Evolutionary conservation across 2,329 filamentous ascomycete genomes (phyloP), one percentile per base, ranked within the genome.

Genomic region (Furcasterigmium sp.): DNA sequence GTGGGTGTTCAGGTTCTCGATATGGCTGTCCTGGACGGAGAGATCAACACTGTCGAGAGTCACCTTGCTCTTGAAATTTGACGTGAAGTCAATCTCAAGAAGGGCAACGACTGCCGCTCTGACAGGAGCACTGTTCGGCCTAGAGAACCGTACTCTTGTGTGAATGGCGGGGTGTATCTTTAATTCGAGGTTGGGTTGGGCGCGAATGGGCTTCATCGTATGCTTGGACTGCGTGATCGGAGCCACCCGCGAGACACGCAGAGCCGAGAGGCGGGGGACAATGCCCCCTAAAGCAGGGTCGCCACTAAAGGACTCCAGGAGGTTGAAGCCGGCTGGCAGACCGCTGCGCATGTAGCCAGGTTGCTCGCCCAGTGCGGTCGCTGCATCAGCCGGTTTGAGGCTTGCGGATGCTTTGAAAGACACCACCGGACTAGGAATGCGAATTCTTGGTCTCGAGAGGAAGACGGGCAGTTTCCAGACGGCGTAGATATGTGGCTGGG

Each of bases 71-170:
- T 82, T 77, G 45, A 84, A 78, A 56, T 84, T 80, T 7, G 82
- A 75, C 0, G 85, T 86, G 48, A 87, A 82, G 62, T 90, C 86
- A 30, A 90, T 62, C 56, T 90, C 85, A 5, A 91, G 67, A 41
- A 86, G 78, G 8, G 84, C 84, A 46, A 90, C 76, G 11, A 88
- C 68, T 15, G 80, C 74, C 3, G 78, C 61, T 46, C 75, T 79
- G 9, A 79, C 67, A 3, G 81, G 79, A 8, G 70, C 67, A 2
- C 72, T 72, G 52, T 73, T 78, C 7, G 84, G 74, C 46, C 81
- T 75, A 4, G 84, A 82, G 58, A 89, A 89, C 38, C 84, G 75
- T 44, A 91, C 78, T 34, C 85, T 76, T 39, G 85, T 84, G 58
- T 89, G 85, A 10, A 89, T 69, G 3, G 82, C 79, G 8, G 87